These are phyloP conservation scores for Ilyonectria destructans DNA, from an alignment of 2,329 filamentous ascomycete genomes.

Conservation along the genomic window DNA sequence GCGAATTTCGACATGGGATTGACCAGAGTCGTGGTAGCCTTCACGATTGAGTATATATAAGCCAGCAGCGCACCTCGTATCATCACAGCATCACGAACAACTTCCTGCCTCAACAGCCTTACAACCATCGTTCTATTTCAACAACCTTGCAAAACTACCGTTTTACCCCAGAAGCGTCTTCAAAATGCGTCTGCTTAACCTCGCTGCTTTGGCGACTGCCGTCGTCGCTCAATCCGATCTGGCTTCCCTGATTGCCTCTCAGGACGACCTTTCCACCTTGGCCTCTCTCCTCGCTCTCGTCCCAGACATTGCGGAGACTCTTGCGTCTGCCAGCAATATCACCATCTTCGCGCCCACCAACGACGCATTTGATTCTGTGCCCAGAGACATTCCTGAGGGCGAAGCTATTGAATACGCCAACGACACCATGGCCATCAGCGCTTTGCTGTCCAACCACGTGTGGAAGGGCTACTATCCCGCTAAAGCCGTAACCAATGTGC, in stretches of 20 bases:
- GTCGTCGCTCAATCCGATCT: slow-evolving; percentile 39
- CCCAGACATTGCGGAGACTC: slow-evolving; percentile 49
- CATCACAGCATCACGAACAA: slow-evolving; percentile 11
- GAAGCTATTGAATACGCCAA: slow-evolving; percentile 51
- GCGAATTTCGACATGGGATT: not conserved
- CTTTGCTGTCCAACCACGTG: slow-evolving; percentile 54
- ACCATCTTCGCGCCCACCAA: slow-evolving; percentile 57
- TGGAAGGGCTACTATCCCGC: slow-evolving; percentile 52
- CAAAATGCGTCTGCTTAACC: slow-evolving; percentile 36
- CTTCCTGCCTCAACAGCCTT: not conserved
- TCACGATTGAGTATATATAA: slow-evolving; percentile 33
- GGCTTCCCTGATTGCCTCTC: slow-evolving; percentile 37
- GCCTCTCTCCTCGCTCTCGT: slow-evolving; percentile 41
- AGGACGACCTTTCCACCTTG: slow-evolving; percentile 38
- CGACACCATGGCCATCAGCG: slow-evolving; percentile 51
- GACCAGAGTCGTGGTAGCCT: slow-evolving; percentile 5
- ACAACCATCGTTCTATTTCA: slow-evolving; percentile 2
- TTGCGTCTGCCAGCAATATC: slow-evolving; percentile 52
- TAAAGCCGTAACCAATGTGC: slow-evolving; percentile 47
- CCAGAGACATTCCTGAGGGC: slow-evolving; percentile 52
- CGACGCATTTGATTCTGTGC: slow-evolving; percentile 53
- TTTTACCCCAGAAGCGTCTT: not conserved
- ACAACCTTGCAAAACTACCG: not conserved
- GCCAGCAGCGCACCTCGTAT: not conserved
- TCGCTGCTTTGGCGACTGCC: slow-evolving; percentile 34